These are phyloP conservation scores for Megacollybia marginata DNA, from an alignment of 768 basidiomycete species.

Conservation along the genomic window DNA sequence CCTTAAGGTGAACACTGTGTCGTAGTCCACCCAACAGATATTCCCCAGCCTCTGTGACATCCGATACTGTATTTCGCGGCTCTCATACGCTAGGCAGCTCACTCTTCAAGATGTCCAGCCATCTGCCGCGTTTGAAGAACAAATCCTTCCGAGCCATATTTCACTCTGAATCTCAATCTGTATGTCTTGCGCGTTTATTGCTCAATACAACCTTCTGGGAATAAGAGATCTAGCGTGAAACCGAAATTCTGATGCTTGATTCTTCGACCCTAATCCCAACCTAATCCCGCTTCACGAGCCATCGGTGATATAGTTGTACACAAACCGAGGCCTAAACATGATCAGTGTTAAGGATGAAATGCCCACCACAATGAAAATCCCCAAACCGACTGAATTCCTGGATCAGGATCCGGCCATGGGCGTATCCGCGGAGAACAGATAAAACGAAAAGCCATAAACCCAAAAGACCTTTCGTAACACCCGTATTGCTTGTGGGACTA, in stretches of 20 bases:
- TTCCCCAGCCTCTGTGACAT: too few relatives aligned
- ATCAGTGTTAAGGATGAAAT: background rate
- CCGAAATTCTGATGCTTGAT: background rate
- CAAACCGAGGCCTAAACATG: background rate
- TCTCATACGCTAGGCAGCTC: too few relatives aligned
- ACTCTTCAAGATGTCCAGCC: too few relatives aligned
- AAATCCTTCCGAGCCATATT: too few relatives aligned
- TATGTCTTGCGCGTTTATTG: too few relatives aligned
- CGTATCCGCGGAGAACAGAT: background rate
- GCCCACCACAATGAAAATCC: constrained; percentile 38
- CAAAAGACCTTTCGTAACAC: background rate
- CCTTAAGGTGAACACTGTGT: too few relatives aligned
- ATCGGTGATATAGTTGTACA: background rate
- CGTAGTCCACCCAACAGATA: too few relatives aligned
- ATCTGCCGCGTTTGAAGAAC: too few relatives aligned
- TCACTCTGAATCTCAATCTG: too few relatives aligned
- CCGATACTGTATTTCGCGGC: too few relatives aligned
- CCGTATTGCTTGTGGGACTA: background rate
- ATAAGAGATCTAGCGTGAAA: background rate
- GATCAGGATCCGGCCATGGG: constrained; percentile 22
- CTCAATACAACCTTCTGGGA: too few relatives aligned
- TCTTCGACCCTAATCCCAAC: background rate
- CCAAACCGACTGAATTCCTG: constrained; percentile 41
- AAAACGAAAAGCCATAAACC: background rate
- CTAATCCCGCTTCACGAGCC: background rate